Evolutionary conservation across 768 basidiomycete genomes (phyloP).

Genomic region (Lyophyllum shimeji): DNA sequence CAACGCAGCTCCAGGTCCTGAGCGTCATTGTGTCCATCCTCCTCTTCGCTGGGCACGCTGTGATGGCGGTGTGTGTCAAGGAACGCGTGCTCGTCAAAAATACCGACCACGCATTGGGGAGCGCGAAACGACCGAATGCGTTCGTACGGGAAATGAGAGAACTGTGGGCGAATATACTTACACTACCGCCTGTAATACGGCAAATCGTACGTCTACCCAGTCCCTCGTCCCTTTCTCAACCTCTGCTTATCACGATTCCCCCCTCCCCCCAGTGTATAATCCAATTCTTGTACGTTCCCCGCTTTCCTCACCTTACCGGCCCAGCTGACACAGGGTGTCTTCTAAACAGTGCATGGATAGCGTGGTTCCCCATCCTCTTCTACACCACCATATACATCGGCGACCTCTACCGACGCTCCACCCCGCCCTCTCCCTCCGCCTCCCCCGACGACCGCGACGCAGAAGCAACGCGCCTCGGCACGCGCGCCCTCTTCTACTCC

Average conservation of each 20-base stretch:
- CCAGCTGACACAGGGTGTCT: too few relatives aligned
- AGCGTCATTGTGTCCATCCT: conserved; percentile 71
- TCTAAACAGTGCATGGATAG: conserved; percentile 79
- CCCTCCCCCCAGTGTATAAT: conserved; percentile 56
- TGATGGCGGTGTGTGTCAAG: conserved; percentile 60
- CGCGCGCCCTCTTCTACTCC: conserved; percentile 79
- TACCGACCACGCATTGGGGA: conserved; percentile 16
- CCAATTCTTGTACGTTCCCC: conserved; percentile 66
- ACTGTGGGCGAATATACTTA: conserved; percentile 70
- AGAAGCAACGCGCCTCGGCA: conserved; percentile 81
- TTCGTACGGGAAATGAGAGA: conserved; percentile 50
- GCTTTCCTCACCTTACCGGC: background rate
- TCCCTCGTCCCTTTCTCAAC: background rate
- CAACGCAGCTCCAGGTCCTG: conserved; percentile 78
- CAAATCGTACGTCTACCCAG: conserved; percentile 81
- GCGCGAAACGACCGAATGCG: conserved; percentile 28
- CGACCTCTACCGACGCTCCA: conserved; percentile 71
- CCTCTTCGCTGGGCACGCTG: conserved; percentile 62
- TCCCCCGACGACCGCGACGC: conserved; percentile 41
- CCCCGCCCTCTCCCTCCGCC: conserved; percentile 22
- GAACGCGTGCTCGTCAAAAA: conserved; percentile 68
- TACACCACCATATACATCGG: conserved; percentile 88
- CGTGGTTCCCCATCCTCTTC: conserved; percentile 92
- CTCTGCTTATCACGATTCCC: background rate
- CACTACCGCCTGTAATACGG: conserved; percentile 71